Conservation (phyloP, 2,329 filamentous ascomycete genomes). For the Fusarium metavorans region DNA sequence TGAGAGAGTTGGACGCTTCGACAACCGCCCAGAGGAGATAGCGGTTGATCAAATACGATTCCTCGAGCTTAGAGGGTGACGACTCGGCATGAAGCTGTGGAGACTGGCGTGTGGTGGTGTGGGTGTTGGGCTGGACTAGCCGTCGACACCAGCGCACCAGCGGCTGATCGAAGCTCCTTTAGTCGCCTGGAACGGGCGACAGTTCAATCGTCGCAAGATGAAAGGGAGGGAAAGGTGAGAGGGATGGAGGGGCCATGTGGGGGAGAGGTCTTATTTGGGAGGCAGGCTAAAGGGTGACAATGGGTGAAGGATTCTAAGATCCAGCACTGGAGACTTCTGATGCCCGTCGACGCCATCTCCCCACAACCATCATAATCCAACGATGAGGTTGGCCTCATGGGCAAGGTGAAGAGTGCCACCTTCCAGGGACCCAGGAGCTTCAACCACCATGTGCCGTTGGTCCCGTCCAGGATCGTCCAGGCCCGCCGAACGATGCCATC, state of each 20-base stretch:
- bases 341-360: constrained; percentile 42
- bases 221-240: constrained; percentile 42
- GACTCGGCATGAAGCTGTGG: constrained; percentile 44
- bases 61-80: constrained; percentile 35
- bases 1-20: constrained; percentile 11
- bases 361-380: constrained; percentile 42
- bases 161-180: constrained; percentile 46
- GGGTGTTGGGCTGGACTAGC: constrained; percentile 44
- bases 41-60: constrained; percentile 31
- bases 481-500: constrained; percentile 31
- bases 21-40: constrained; percentile 26
- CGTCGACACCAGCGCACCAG: constrained; percentile 46
- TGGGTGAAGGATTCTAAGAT: constrained; percentile 43
- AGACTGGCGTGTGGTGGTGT: constrained; percentile 41
- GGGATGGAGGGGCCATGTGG: constrained; percentile 47
- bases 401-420: constrained; percentile 30
- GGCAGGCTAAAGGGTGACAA: constrained; percentile 34
- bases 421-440: constrained; percentile 26
- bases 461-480: constrained; percentile 38
- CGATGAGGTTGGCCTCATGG: constrained; percentile 38
- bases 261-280: constrained; percentile 50
- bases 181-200: constrained; percentile 42
- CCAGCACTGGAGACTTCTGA: constrained; percentile 37
- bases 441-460: constrained; percentile 37
- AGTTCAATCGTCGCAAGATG: constrained; percentile 40